Percentiles rank a stretch among this genome's conserved stretches.
phyloP scores from a whole-genome alignment of 169 alveolate genomes.

The Cryptosporidium bovis region DNA sequence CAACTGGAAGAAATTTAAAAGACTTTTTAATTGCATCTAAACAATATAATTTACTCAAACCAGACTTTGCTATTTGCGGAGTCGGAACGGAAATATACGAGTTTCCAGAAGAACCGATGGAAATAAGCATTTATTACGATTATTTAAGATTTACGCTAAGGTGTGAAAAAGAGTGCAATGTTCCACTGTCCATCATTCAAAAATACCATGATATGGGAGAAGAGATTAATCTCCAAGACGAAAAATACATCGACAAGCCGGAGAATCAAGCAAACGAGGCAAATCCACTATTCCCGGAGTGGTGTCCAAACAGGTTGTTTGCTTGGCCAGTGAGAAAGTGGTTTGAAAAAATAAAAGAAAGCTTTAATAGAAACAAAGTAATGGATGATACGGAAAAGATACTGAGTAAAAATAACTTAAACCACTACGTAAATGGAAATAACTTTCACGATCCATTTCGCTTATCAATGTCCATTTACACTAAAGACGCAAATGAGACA shows the following conservation, averaged over 20 bases:
- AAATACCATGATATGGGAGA: slow-evolving; percentile 34
- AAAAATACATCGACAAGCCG: no score
- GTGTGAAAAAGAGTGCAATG: neutral
- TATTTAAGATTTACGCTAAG: neutral
- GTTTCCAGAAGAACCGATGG: slow-evolving; percentile 59
- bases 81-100: slow-evolving; percentile 78
- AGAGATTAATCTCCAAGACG: neutral
- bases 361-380: slow-evolving; percentile 51
- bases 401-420: slow-evolving; percentile 21
- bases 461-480: slow-evolving; percentile 66
- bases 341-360: slow-evolving; percentile 39
- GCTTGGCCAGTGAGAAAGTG: slow-evolving; percentile 73
- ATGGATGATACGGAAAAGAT: slow-evolving; percentile 14
- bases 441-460: slow-evolving; percentile 78
- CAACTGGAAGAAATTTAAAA: slow-evolving; percentile 78
- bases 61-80: slow-evolving; percentile 76
- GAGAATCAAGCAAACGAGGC: neutral
- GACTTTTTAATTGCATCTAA: slow-evolving; percentile 75
- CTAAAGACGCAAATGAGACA: slow-evolving; percentile 17
- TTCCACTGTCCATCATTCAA: neutral
- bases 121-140: neutral
- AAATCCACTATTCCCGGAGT: slow-evolving; percentile 59
- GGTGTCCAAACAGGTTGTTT: slow-evolving; percentile 74
- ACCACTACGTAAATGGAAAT: slow-evolving; percentile 76
- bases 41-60: slow-evolving; percentile 67